These are phyloP conservation scores for Chrysosporium queenslandicum DNA, from an alignment of 2,329 filamentous ascomycete genomes.

Conservation along the genomic window DNA sequence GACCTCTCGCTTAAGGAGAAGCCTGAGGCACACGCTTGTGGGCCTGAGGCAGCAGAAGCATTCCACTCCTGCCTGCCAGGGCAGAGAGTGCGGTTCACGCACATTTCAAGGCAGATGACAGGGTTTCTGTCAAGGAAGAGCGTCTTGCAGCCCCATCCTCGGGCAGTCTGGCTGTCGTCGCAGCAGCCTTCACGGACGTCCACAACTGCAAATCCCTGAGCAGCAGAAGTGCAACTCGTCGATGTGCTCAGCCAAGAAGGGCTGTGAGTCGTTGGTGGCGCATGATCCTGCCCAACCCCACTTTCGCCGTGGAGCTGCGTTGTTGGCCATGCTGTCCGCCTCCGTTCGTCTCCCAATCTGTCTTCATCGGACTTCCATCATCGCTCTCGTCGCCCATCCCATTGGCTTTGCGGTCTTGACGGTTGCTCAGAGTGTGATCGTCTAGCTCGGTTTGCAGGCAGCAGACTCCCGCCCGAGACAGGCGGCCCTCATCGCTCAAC, in stretches of 20 bases:
- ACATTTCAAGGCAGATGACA: neutral
- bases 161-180: too few species aligned
- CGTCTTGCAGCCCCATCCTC: too few species aligned
- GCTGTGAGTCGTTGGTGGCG: neutral
- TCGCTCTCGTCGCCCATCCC: neutral
- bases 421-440: neutral
- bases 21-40: neutral
- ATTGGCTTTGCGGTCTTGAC: neutral
- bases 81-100: too few species aligned
- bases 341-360: neutral
- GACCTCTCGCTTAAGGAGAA: neutral
- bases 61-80: too few species aligned
- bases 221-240: neutral
- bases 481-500: neutral
- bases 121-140: neutral
- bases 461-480: neutral
- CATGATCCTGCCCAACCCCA: conserved; percentile 7
- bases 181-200: too few species aligned
- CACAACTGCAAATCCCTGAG: too few species aligned
- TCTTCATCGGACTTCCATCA: neutral
- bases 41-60: neutral
- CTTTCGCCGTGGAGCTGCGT: conserved; percentile 1
- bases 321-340: neutral
- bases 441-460: neutral
- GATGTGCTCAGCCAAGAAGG: neutral